Percentiles rank a stretch among this genome's conserved stretches.
These are phyloP conservation scores for Cyclocybe aegerita DNA, from an alignment of 768 basidiomycete genomes.

Conservation along the genomic window DNA sequence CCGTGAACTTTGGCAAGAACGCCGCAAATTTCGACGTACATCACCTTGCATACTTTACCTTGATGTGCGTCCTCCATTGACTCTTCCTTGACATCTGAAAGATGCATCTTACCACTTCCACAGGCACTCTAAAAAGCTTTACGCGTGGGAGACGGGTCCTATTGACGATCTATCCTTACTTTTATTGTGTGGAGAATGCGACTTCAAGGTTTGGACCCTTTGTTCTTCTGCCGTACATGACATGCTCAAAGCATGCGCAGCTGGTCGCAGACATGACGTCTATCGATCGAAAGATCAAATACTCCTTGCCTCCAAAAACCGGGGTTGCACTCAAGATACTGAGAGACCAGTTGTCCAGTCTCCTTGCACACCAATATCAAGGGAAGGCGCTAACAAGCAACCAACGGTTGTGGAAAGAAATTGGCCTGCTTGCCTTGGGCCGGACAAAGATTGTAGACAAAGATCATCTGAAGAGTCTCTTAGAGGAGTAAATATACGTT, in stretches of 20 bases:
- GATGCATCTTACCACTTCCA: neutral
- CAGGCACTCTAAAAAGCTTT: slow-evolving; percentile 93
- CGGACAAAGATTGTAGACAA: slow-evolving; percentile 41
- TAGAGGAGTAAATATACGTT: neutral
- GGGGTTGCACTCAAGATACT: slow-evolving; percentile 80
- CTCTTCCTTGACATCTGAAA: neutral
- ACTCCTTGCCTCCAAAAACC: slow-evolving; percentile 65
- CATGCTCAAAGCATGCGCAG: slow-evolving; percentile 36
- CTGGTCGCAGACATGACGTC: slow-evolving; percentile 65
- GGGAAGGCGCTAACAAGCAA: slow-evolving; percentile 55
- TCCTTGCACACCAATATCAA: slow-evolving; percentile 68
- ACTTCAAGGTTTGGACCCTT: slow-evolving; percentile 62
- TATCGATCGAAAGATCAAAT: slow-evolving; percentile 86
- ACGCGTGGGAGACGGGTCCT: slow-evolving; percentile 92
- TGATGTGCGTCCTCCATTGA: slow-evolving; percentile 60
- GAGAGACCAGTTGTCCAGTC: slow-evolving; percentile 56
- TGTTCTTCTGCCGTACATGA: neutral
- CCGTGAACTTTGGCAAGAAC: slow-evolving; percentile 79
- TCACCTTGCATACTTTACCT: slow-evolving; percentile 81
- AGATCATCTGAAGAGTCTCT: slow-evolving; percentile 14
- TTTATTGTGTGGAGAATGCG: slow-evolving; percentile 86
- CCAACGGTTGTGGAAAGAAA: slow-evolving; percentile 72
- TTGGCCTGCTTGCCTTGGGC: slow-evolving; percentile 63
- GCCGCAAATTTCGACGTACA: slow-evolving; percentile 71
- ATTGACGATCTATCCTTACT: slow-evolving; percentile 81